Conservation (phyloP, 352 stramenopile genomes). For the Phytophthora fragariae region DNA sequence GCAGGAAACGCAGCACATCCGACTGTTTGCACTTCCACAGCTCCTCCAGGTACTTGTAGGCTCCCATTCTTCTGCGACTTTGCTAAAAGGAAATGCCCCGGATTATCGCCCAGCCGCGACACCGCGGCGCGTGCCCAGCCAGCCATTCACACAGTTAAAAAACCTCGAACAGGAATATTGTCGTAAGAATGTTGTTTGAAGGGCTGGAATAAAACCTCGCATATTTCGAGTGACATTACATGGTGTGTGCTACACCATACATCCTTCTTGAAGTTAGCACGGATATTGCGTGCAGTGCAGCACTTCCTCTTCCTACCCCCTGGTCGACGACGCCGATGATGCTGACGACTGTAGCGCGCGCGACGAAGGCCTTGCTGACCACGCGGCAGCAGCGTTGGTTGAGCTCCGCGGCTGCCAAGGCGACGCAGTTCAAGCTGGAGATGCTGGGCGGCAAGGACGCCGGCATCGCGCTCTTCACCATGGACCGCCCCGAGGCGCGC, state of each 20-base stretch:
- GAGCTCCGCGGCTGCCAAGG: slow-evolving; percentile 16
- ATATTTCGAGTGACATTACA: background rate
- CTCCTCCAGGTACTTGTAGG: slow-evolving; percentile 99
- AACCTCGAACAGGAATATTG: background rate
- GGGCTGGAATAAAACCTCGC: background rate
- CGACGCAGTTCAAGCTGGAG: slow-evolving; percentile 68
- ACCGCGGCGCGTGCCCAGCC: background rate
- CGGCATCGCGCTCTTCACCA: slow-evolving; percentile 80
- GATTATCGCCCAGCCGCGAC: background rate
- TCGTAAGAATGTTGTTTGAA: background rate
- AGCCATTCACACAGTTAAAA: background rate
- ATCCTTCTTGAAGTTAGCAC: slow-evolving; percentile 20
- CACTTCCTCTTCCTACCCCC: slow-evolving; percentile 8
- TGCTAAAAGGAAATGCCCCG: slow-evolving; percentile 45
- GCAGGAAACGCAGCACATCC: slow-evolving; percentile 99
- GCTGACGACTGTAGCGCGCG: slow-evolving; percentile 14
- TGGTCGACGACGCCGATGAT: background rate
- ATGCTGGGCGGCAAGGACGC: slow-evolving; percentile 59
- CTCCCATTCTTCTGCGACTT: slow-evolving; percentile 94
- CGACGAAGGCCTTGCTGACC: slow-evolving; percentile 1
- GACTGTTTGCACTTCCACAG: slow-evolving; percentile 99
- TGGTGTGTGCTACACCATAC: background rate
- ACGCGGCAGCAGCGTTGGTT: slow-evolving; percentile 11
- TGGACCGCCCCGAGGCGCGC: slow-evolving; percentile 72
- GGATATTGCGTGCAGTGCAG: slow-evolving; percentile 3